Conservation (phyloP, 345 rosid genomes). For the Camelina laxa region DNA sequence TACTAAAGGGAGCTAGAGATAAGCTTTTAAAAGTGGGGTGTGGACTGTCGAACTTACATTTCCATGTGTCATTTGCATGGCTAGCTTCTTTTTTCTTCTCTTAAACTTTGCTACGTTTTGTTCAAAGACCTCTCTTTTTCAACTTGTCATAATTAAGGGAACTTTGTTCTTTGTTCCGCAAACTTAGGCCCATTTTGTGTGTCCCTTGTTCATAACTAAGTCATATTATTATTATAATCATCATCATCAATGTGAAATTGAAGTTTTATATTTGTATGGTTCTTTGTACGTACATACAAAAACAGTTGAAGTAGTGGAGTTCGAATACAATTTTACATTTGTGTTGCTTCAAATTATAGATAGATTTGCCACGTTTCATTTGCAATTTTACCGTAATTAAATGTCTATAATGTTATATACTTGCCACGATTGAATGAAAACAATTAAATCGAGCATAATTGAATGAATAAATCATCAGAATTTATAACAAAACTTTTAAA, state of each 20-base stretch:
- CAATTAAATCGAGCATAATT: background rate
- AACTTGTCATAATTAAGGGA: constrained; percentile 24
- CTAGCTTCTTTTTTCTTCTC: background rate
- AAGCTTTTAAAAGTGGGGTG: background rate
- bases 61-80: constrained; percentile 12
- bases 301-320: background rate
- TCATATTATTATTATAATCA: background rate
- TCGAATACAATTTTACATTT: background rate
- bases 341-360: background rate
- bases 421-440: background rate
- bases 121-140: background rate
- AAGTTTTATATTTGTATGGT: background rate
- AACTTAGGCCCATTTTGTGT: constrained; percentile 13
- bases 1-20: background rate
- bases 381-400: background rate
- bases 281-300: background rate
- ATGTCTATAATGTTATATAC: background rate
- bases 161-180: constrained; percentile 24
- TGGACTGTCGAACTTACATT: background rate
- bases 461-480: background rate
- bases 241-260: background rate
- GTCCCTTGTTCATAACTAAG: background rate
- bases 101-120: background rate
- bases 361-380: background rate
- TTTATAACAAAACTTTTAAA: background rate